Percentiles rank a stretch among this genome's conserved stretches.
Conservation (phyloP, 1,139 yeast genomes). For the Insectozyma bohioensis region DNA sequence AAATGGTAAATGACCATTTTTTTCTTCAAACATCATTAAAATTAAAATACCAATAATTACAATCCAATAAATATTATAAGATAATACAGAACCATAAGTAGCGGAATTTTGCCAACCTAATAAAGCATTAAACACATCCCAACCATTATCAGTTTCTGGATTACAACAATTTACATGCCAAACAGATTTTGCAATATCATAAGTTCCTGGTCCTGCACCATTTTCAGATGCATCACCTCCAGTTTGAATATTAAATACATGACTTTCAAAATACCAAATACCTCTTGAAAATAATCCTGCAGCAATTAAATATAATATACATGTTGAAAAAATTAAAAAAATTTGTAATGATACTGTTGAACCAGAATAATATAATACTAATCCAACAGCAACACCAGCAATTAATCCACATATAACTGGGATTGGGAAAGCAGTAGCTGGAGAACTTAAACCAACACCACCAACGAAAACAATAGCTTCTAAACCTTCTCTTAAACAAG, state of each 20-base stretch:
- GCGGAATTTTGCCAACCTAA: conserved; percentile 93
- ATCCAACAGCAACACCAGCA: conserved; percentile 66
- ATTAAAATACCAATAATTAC: conserved; percentile 49
- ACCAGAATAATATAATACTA: conserved; percentile 67
- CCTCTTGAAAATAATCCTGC: conserved; percentile 87
- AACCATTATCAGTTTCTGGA: conserved; percentile 79
- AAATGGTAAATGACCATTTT: conserved; percentile 38
- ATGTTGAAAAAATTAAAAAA: conserved; percentile 73
- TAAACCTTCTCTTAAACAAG: conserved; percentile 81
- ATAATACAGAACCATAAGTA: conserved; percentile 76
- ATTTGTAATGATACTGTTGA: conserved; percentile 68
- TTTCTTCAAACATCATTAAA: conserved; percentile 68
- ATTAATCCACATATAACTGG: conserved; percentile 75
- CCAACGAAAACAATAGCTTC: conserved; percentile 88
- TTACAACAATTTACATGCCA: conserved; percentile 94
- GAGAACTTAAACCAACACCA: conserved; percentile 77
- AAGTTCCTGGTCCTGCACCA: conserved; percentile 88
- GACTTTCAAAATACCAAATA: conserved; percentile 75
- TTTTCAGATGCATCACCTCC: conserved; percentile 85
- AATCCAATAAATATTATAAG: conserved; percentile 81
- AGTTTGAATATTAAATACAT: conserved; percentile 55
- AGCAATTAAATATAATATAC: conserved; percentile 74
- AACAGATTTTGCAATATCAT: conserved; percentile 66
- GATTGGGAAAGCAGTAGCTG: conserved; percentile 75
- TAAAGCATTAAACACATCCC: conserved; percentile 85